These are phyloP conservation scores for Barnettozyma pratensis DNA, from an alignment of 805 yeast genomes.

Conservation along the genomic window DNA sequence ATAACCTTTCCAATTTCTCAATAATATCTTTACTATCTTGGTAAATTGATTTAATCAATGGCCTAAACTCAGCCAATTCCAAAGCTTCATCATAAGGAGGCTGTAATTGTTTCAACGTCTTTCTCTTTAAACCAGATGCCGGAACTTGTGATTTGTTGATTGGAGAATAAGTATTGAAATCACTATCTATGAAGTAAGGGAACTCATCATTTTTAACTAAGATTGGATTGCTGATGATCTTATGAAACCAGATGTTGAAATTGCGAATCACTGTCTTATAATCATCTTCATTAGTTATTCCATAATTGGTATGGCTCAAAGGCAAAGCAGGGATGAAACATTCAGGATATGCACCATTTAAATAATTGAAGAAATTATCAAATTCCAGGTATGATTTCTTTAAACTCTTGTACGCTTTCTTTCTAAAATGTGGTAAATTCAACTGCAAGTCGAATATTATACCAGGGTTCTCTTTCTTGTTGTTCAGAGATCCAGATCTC, in stretches of 20 bases:
- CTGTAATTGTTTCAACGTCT: constrained; percentile 85
- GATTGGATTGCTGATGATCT: constrained; percentile 71
- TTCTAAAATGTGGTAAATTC: constrained; percentile 74
- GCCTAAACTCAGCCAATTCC: constrained; percentile 81
- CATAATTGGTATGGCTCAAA: constrained; percentile 65
- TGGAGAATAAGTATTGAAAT: constrained; percentile 48
- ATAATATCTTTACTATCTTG: constrained; percentile 45
- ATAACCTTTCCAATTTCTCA: constrained; percentile 52
- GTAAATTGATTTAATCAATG: constrained; percentile 74
- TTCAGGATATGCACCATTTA: constrained; percentile 80
- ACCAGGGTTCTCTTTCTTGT: constrained; percentile 73
- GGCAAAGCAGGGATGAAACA: constrained; percentile 93
- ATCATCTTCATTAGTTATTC: constrained; percentile 82
- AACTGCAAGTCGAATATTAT: constrained; percentile 64
- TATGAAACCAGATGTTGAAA: constrained; percentile 83
- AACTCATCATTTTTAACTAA: constrained; percentile 83
- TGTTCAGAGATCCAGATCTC: constrained; percentile 43
- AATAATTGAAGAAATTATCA: constrained; percentile 66
- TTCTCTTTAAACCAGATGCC: constrained; percentile 83
- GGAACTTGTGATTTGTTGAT: constrained; percentile 52
- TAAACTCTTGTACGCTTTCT: constrained; percentile 60
- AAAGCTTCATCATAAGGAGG: constrained; percentile 87
- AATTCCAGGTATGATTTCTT: constrained; percentile 81
- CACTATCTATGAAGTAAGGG: constrained; percentile 76
- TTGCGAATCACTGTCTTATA: constrained; percentile 45